These are phyloP conservation scores for Macadamia integrifolia DNA, from an alignment of 164 flowering plant genomes.

Conservation along the genomic window DNA sequence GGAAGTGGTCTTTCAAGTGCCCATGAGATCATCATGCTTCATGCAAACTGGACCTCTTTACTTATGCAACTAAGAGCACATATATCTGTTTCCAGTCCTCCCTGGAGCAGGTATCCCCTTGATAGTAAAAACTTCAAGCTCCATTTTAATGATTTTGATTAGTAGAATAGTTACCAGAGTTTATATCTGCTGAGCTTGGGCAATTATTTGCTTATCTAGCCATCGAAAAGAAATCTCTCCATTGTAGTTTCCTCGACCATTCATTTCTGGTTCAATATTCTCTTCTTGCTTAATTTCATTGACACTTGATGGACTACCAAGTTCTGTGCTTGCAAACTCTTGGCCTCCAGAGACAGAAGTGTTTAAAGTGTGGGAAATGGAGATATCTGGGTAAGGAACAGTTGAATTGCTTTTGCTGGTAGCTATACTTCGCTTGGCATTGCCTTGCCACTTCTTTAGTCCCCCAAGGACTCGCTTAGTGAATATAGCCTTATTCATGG, in stretches of 20 bases:
- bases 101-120: too few species aligned
- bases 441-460: slow-evolving; percentile 11
- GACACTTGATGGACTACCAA: not conserved
- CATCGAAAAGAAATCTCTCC: slow-evolving; percentile 1
- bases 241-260: not conserved
- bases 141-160: too few species aligned
- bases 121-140: too few species aligned
- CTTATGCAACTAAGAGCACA: too few species aligned
- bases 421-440: slow-evolving; percentile 5
- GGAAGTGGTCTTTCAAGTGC: too few species aligned
- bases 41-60: too few species aligned
- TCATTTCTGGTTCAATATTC: not conserved
- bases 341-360: not conserved
- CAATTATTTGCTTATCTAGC: too few species aligned
- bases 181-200: too few species aligned
- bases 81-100: too few species aligned
- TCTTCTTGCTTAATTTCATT: slow-evolving; percentile 4
- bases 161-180: too few species aligned
- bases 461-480: slow-evolving; percentile 8
- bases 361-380: not conserved
- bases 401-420: not conserved
- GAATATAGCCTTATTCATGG: slow-evolving; percentile 4
- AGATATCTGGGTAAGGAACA: not conserved
- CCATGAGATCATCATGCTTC: too few species aligned
- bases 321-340: slow-evolving; percentile 1